Conservation (phyloP, 371 early-diverging fungal species). For the Apophysomyces ossiformis region DNA sequence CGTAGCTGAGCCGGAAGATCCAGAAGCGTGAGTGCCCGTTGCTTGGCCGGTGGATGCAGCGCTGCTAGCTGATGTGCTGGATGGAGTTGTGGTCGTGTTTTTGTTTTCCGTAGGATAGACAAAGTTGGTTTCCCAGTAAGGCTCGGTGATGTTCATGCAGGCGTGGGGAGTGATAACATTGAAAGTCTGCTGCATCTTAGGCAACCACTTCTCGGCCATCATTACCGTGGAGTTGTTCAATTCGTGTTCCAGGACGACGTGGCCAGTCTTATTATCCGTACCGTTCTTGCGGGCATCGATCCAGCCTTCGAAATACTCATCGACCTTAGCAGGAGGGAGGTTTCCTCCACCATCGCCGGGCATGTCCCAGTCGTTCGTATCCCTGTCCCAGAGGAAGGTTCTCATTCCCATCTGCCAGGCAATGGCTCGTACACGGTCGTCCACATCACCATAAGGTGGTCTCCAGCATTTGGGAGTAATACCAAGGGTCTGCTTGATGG, state of each 20-base stretch:
- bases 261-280: conserved; percentile 39
- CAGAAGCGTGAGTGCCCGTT: neutral
- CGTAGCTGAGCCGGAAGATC: neutral
- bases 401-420: conserved; percentile 34
- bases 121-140: conserved; percentile 38
- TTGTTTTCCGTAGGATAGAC: conserved; percentile 23
- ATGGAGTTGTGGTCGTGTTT: neutral
- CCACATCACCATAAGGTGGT: conserved; percentile 44
- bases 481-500: conserved; percentile 45
- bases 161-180: conserved; percentile 34
- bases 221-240: conserved; percentile 41
- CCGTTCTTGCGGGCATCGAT: conserved; percentile 40
- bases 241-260: conserved; percentile 45
- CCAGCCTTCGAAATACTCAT: conserved; percentile 49
- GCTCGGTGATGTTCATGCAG: conserved; percentile 36
- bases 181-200: conserved; percentile 33
- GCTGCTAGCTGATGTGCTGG: neutral
- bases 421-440: conserved; percentile 40
- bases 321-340: conserved; percentile 35
- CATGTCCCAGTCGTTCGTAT: conserved; percentile 34
- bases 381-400: conserved; percentile 28
- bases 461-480: conserved; percentile 49
- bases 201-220: conserved; percentile 45
- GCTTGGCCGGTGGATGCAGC: neutral
- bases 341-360: conserved; percentile 44